Percentiles rank a stretch among this genome's conserved stretches.
Evolutionary conservation across 2,329 filamentous ascomycete species (phyloP).

Genomic region (Talaromyces islandicus): DNA sequence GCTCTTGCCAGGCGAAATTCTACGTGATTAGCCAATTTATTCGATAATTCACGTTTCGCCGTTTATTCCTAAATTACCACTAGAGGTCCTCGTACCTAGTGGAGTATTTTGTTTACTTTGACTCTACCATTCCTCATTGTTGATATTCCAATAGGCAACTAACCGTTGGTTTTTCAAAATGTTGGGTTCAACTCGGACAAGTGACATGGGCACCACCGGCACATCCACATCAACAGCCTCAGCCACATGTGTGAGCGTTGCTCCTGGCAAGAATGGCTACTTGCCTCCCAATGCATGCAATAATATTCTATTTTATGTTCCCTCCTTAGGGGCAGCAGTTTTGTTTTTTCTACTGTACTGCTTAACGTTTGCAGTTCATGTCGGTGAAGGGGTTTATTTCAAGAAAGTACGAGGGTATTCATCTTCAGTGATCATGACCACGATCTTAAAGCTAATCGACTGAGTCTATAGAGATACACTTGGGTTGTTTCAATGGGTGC

Average conservation of each 20-base stretch:
- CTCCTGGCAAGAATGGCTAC: constrained; percentile 32
- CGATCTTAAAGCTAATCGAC: too few species aligned
- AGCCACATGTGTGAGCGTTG: constrained; percentile 16
- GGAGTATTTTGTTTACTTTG: too few species aligned
- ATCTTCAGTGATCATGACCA: too few species aligned
- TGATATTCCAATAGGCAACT: too few species aligned
- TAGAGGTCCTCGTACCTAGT: too few species aligned
- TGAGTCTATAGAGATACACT: constrained; percentile 10
- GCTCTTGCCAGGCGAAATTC: too few species aligned
- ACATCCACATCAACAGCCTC: constrained; percentile 13
- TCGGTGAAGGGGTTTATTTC: background rate
- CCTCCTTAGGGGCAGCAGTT: constrained; percentile 25
- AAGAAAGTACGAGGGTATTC: background rate
- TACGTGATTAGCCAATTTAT: too few species aligned
- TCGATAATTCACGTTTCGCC: too few species aligned
- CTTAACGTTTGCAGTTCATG: background rate
- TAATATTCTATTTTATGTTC: constrained; percentile 24
- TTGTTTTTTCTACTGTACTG: constrained; percentile 28
- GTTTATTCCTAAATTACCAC: too few species aligned
- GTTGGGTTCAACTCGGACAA: background rate
- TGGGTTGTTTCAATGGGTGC: constrained; percentile 42
- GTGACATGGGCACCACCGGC: background rate
- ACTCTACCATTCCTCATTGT: too few species aligned
- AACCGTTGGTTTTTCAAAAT: too few species aligned
- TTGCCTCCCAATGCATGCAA: constrained; percentile 31